Base-by-base conservation (phyloP, 805 yeast species). In the Wickerhamomyces subpelliculosus region DNA sequence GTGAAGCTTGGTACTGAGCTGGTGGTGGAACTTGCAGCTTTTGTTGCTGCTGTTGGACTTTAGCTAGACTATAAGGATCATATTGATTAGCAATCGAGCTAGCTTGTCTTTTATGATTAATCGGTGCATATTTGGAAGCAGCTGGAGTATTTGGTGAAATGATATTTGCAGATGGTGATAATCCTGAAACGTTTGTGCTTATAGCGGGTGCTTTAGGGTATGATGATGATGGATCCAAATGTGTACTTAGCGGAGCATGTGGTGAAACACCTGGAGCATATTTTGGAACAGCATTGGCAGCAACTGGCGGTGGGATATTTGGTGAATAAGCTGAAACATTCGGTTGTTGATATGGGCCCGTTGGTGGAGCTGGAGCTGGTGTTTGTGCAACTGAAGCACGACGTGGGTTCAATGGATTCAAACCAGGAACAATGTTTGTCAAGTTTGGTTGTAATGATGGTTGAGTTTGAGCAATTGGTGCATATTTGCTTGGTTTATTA, bases 81-180 rank as follows among this genome's bases (percentile, higher is more conserved):
- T 54, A 54, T 27, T 50, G 50, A 23, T 52, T 48, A 11, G 59
- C 59, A 31, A 57, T 48, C 2, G 50, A 34, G 28, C 57, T 52
- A 14, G 55, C 42, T 28, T 53, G 57, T 49, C 58, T 47, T 37
- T 40, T 50, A 26, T 54, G 59, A 26, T 47, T 53, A 39, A 53
- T 61, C 29, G 72, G 70, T 3, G 71, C 70, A 51, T 67, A 65
- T 38, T 53, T 65, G 0, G 66, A 51, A 10, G 60, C 55, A 11
- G 27, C 12, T 25, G 32, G 32, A 3, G 22, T 19, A 32, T 41
- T 43, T 26, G 52, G 44, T 6, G 54, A 45, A 12, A 45, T 35
- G 9, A 17, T 18, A 8, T 29, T n/a, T 8, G 36, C 43, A 20
- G 19, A 30, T 34, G 53, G 52, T 3, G 54, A 47, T 23, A 28